Evolutionary conservation across 2,329 filamentous ascomycete genomes (phyloP).

Genomic region (Hymenoscyphus fraxineus): DNA sequence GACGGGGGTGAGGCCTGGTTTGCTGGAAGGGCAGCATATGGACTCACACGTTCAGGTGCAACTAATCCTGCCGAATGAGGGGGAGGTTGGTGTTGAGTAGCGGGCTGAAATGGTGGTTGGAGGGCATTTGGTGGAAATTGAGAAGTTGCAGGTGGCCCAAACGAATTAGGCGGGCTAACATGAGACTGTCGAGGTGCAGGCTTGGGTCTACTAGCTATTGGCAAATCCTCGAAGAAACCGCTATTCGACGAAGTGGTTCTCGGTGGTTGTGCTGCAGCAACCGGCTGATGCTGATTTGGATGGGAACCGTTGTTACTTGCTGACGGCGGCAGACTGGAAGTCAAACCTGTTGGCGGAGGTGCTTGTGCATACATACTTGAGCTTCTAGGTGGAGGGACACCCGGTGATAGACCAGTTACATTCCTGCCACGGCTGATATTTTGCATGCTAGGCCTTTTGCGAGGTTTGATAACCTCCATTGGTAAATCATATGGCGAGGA

Average conservation of each 20-base stretch:
- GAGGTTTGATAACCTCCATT: constrained; percentile 75
- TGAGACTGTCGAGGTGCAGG: constrained; percentile 51
- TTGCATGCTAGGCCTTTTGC: constrained; percentile 59
- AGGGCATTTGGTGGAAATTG: constrained; percentile 19
- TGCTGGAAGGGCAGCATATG: constrained; percentile 32
- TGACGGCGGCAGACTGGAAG: constrained; percentile 24
- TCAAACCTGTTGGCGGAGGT: constrained; percentile 21
- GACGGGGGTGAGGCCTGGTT: constrained; percentile 28
- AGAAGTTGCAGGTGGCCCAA: constrained; percentile 16
- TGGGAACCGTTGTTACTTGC: constrained; percentile 19
- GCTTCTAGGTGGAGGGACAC: constrained; percentile 29
- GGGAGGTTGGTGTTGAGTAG: constrained; percentile 17
- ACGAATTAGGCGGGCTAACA: constrained; percentile 16
- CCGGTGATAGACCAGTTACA: constrained; percentile 19
- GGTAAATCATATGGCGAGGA: constrained; percentile 93
- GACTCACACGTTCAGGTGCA: constrained; percentile 32
- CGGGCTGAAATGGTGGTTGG: constrained; percentile 19
- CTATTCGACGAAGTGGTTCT: not conserved
- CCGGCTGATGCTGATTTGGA: constrained; percentile 15
- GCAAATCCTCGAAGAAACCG: constrained; percentile 77
- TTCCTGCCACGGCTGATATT: constrained; percentile 27
- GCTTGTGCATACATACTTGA: constrained; percentile 28
- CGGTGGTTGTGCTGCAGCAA: not conserved
- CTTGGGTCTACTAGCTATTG: constrained; percentile 58
- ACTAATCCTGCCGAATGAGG: constrained; percentile 28